Evolutionary conservation across 371 early-diverging fungal species (phyloP), one percentile per base, ranked within the genome.

Genomic region (Zancudomyces culisetae): DNA sequence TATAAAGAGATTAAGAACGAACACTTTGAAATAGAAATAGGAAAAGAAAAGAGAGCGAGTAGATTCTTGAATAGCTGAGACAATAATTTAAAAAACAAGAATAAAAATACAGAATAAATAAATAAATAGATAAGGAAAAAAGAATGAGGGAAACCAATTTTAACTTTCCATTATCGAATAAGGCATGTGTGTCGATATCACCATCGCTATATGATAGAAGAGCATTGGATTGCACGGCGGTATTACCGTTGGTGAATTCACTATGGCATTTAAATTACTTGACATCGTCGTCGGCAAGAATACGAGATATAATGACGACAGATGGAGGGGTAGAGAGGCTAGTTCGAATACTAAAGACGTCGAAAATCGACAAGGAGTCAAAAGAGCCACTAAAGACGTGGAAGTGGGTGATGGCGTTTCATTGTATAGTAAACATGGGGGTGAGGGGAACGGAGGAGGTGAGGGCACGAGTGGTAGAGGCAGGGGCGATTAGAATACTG

Each of bases 291-390:
- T 83, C 86, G 18, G 80, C 82, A 18, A 74, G 82, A 30, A 84
- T 89, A 20, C 77, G 87, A 52, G 79, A 81, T 49, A 77, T 83
- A 42, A 68, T 92, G 27, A 77, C 80, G 19, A 67, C 77, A 13
- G 92, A 92, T 72, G 92, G 92, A 26, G 92, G 87, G 12, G 63
- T 92, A 22, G 86, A 87, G 61, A 73, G 85, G 40, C 73, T 92
- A 0, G 79, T 89, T 39, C 74, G 78, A 27, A 80, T 90, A 21
- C 71, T 90, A 29, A 73, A 74, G 43, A 74, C 73, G 19, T 76
- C 80, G 3, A 72, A 69, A 49, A 75, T 73, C 42, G 60, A 67
- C 22, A 20, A 52, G 20, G 53, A 42, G 10, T 58, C 58, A n/a
- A 59, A 67, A 35, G 84, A 85, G 52, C 69, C 75, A 1, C 64